Percentiles rank a stretch among this genome's conserved stretches.
Evolutionary conservation across 2,329 filamentous ascomycete species (phyloP).

Genomic region (Intubia oerlemansii): DNA sequence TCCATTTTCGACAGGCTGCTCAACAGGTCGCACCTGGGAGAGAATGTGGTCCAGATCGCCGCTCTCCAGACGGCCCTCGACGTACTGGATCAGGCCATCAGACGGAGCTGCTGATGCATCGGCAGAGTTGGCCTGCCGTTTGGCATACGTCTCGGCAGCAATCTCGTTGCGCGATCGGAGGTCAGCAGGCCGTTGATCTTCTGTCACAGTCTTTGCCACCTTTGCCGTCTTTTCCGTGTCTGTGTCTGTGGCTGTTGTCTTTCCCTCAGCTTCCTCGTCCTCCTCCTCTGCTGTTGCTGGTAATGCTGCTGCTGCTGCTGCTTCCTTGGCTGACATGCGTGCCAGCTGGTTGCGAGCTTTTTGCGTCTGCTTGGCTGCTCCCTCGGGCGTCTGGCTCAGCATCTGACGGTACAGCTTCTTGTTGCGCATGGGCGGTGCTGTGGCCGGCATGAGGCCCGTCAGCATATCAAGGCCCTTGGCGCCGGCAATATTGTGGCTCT

Average conservation of each 20-base stretch:
- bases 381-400: constrained; percentile 19
- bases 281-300: background rate
- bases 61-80: constrained; percentile 52
- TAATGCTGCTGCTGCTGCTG: too few species aligned
- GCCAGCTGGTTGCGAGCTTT: constrained; percentile 17
- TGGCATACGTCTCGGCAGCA: constrained; percentile 2
- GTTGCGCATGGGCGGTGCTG: constrained; percentile 54
- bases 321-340: constrained; percentile 9
- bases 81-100: constrained; percentile 53
- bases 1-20: constrained; percentile 17
- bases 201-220: background rate
- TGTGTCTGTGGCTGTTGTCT: too few species aligned
- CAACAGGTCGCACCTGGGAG: constrained; percentile 37
- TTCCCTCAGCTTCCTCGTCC: background rate
- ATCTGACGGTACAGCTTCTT: constrained; percentile 53
- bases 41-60: constrained; percentile 51
- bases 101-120: constrained; percentile 29
- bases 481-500: constrained; percentile 66
- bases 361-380: constrained; percentile 18
- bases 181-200: constrained; percentile 3
- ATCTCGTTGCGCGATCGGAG: constrained; percentile 5
- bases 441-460: constrained; percentile 48
- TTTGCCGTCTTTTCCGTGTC: background rate
- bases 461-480: constrained; percentile 70
- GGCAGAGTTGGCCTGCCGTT: constrained; percentile 12